These are phyloP conservation scores for Ambispora gerdemannii DNA, from an alignment of 192 early-diverging fungal genomes.

Conservation along the genomic window DNA sequence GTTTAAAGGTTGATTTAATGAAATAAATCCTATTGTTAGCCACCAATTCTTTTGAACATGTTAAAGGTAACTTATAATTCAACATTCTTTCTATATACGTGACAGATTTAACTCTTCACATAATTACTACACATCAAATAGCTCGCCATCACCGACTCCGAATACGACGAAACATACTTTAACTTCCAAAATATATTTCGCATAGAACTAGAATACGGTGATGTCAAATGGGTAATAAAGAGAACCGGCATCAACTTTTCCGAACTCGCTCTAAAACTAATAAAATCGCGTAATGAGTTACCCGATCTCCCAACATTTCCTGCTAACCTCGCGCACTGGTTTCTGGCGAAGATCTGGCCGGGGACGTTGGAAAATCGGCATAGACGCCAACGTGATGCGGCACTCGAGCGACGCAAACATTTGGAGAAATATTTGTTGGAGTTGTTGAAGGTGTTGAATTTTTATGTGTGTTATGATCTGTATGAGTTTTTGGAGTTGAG, in stretches of 20 bases:
- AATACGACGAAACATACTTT: conserved; percentile 31
- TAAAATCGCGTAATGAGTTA: conserved; percentile 49
- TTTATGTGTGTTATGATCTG: conserved; percentile 64
- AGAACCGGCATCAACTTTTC: conserved; percentile 65
- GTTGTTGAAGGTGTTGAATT: conserved; percentile 55
- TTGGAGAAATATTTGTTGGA: conserved; percentile 61
- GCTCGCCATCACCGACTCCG: conserved; percentile 51
- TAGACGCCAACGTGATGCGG: conserved; percentile 34
- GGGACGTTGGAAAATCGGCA: conserved; percentile 32
- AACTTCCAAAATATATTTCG: conserved; percentile 58
- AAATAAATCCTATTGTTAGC: too few relatives aligned
- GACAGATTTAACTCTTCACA: conserved; percentile 1
- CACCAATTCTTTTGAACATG: conserved; percentile 38
- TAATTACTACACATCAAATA: conserved; percentile 20
- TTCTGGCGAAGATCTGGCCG: not conserved
- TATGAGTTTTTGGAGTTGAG: conserved; percentile 76
- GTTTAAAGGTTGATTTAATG: too few relatives aligned
- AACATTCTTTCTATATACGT: not conserved
- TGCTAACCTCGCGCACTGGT: conserved; percentile 1
- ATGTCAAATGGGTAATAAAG: conserved; percentile 72
- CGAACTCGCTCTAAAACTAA: conserved; percentile 59
- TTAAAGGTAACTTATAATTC: conserved; percentile 24
- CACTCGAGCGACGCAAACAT: conserved; percentile 50
- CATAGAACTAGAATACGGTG: conserved; percentile 74
- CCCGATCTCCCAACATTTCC: conserved; percentile 38